Evolutionary conservation across 352 stramenopile species (phyloP).

Genomic region (Globisporangium cystogenes): DNA sequence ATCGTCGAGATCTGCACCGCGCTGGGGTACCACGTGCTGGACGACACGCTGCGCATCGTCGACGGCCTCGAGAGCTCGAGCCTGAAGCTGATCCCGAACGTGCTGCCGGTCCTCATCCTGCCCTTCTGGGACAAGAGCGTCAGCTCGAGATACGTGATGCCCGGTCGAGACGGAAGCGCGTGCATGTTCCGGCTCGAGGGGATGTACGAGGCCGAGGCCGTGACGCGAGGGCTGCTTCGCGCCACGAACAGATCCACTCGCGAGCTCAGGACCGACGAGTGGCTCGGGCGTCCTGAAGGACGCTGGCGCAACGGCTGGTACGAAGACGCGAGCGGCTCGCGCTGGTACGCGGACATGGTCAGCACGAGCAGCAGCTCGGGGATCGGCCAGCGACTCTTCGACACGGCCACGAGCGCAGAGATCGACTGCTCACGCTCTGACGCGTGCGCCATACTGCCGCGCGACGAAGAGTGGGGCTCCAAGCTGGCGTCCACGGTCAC

Average conservation of each 20-base stretch:
- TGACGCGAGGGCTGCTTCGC: conserved; percentile 9
- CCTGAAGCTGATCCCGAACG: conserved; percentile 12
- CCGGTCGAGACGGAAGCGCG: conserved; percentile 18
- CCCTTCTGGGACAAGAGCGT: conserved; percentile 17
- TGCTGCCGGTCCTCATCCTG: conserved; percentile 24
- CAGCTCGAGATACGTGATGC: conserved; percentile 15
- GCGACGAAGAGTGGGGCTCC: conserved; percentile 7
- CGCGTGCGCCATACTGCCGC: conserved; percentile 1
- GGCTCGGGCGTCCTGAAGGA: conserved; percentile 3
- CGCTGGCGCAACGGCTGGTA: conserved; percentile 32
- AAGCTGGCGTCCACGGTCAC: conserved; percentile 8
- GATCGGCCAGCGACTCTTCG: conserved; percentile 16
- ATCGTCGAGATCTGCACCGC: conserved; percentile 19
- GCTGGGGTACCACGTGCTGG: conserved; percentile 24
- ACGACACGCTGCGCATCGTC: conserved; percentile 22
- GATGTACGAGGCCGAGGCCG: conserved; percentile 10
- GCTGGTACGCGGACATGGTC: conserved; percentile 24
- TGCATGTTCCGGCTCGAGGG: conserved; percentile 23
- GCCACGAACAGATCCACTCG: conserved; percentile 9
- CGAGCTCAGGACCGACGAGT: conserved; percentile 12
- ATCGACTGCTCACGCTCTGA: conserved; percentile 8
- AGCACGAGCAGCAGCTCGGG: conserved; percentile 12
- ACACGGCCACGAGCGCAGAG: conserved; percentile 13
- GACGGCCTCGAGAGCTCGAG: conserved; percentile 10
- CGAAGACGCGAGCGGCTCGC: conserved; percentile 8